Conservation (phyloP, 495 filamentous ascomycete species). For the Parmelia sp. region DNA sequence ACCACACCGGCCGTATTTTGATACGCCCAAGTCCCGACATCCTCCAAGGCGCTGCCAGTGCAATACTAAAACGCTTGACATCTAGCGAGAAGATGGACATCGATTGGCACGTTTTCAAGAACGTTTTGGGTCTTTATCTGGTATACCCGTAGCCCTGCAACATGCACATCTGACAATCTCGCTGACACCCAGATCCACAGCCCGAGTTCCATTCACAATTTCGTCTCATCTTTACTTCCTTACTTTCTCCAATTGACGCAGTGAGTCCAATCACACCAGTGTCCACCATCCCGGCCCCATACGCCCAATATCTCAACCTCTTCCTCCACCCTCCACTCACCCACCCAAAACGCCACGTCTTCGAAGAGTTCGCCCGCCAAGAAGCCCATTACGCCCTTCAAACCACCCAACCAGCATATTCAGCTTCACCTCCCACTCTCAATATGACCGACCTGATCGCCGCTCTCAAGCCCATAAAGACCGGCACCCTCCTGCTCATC, state of each 20-base stretch:
- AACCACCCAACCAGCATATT: not conserved
- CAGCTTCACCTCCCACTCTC: not conserved
- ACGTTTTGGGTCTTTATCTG: not conserved
- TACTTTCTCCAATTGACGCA: not conserved
- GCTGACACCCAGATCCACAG: not conserved
- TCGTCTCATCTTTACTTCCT: not conserved
- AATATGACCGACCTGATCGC: not conserved
- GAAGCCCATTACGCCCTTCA: conserved; percentile 4
- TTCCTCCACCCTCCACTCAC: not conserved
- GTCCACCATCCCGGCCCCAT: not conserved
- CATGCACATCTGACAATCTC: not conserved
- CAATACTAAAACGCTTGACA: not conserved
- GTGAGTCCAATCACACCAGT: not conserved
- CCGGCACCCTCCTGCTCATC: conserved; percentile 1
- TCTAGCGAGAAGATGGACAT: not conserved
- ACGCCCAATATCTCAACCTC: conserved; percentile 1
- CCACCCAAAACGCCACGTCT: not conserved
- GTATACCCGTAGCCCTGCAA: not conserved
- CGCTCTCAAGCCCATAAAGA: not conserved
- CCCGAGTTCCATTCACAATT: not conserved
- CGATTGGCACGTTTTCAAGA: not conserved
- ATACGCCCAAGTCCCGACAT: not conserved
- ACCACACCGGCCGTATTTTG: not conserved
- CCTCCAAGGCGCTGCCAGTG: not conserved
- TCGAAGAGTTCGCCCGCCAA: not conserved